A percentile compares a stretch with the other conserved stretches of the same genome.
Conservation (phyloP, 1,139 yeast species). For the Yamadazyma sp. region DNA sequence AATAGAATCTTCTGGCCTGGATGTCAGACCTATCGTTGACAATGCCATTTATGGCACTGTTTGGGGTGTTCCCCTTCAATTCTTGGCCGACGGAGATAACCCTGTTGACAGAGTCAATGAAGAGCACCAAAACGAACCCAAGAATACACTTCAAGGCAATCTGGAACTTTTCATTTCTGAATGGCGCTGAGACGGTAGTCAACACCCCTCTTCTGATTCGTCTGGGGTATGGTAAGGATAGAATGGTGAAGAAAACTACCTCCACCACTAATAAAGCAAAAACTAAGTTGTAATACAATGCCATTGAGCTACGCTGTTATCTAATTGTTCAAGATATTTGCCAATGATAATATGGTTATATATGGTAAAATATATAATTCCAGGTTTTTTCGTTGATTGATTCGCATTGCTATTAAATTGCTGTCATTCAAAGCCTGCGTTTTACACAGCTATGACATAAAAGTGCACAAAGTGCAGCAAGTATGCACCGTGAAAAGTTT, state of each 20-base stretch:
- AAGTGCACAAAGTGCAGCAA: too few species aligned
- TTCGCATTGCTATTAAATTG: too few species aligned
- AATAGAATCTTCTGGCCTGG: conserved; percentile 88
- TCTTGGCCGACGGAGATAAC: conserved; percentile 73
- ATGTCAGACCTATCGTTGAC: conserved; percentile 69
- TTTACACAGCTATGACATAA: too few species aligned
- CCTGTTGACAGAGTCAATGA: conserved; percentile 85
- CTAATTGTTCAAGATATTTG: too few species aligned
- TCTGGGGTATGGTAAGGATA: conserved; percentile 87
- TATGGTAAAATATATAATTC: too few species aligned
- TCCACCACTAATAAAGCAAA: conserved; percentile 75
- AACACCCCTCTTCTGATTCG: conserved; percentile 68
- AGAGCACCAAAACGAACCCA: conserved; percentile 80
- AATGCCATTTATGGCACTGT: conserved; percentile 23
- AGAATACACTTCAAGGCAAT: conserved; percentile 79
- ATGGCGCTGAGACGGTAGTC: conserved; percentile 63
- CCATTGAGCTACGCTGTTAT: conserved; percentile 40
- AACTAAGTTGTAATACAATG: conserved; percentile 71
- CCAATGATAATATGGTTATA: too few species aligned
- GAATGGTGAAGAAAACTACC: conserved; percentile 74
- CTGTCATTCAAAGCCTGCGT: too few species aligned
- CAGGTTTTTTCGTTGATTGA: too few species aligned
- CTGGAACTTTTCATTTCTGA: conserved; percentile 69
- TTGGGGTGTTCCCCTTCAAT: conserved; percentile 29
- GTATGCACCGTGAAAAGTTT: too few species aligned